Evolutionary conservation across 345 rosid species (phyloP), one percentile per base, ranked within the genome.

Genomic region (Heritiera fomes): DNA sequence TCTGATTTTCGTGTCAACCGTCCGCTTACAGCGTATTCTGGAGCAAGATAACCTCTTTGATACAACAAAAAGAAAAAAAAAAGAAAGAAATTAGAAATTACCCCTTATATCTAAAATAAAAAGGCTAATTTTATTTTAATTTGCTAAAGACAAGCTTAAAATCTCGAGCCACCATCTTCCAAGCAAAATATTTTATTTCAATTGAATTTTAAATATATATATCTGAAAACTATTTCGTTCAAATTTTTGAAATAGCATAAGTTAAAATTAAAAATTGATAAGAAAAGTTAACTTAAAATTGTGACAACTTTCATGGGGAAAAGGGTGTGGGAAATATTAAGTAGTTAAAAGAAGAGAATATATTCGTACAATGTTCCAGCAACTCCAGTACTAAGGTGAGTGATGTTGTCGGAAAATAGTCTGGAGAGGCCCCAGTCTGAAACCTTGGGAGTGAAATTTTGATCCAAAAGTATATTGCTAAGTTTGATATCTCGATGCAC

Each of bases 381-480:
- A 0, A 86, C 88, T 4, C 85, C 63, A 0, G 87, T 87, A 46
- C 79, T 87, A 2, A 84, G 53, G 18, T 79, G 87, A 40, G 87
- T 81, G 17, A 71, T 10, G 30, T 66, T 70, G 0, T 79, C 81
- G 0, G 83, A 68, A 32, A 88, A 81, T 7, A 88, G 23, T 30
- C 83, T 83, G 10, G 86, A 86, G 46, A 84, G 87, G 0, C 90
- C 86, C 30, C 84, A 87, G 83, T 88, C 87, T 10, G 90, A 84
- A 62, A 86, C 12, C 81, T 81, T 86, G 11, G 90, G 86, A 58
- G 61, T 52, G 49, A 84, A 80, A 75, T 84, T 77, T 7, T 75
- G 83, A 59, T 86, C 89, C 75, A 88, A 76, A 53, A 88, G 87
- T 3, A 88, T 81, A 38, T 87, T 86, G 78, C 82, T 85, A 4